phyloP scores from a whole-genome alignment of 1,139 yeast species.

The Magnusiomyces magnusii region DNA sequence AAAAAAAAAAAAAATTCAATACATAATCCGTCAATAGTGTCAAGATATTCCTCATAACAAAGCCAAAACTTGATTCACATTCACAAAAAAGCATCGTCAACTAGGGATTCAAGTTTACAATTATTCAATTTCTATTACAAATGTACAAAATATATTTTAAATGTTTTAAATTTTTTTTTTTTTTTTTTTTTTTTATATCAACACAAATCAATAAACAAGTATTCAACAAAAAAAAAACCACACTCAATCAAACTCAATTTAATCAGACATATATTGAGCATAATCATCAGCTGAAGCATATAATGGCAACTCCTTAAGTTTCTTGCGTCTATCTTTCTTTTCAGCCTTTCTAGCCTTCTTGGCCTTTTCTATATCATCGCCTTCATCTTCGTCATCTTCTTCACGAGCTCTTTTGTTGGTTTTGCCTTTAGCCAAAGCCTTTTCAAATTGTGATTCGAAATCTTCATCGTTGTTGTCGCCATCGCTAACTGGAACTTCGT shows the following conservation, averaged over 20 bases:
- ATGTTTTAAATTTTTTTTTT: neutral
- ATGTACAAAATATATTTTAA: neutral
- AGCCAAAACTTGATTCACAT: neutral
- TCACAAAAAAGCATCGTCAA: neutral
- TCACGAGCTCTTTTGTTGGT: constrained; percentile 13
- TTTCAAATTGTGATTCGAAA: constrained; percentile 16
- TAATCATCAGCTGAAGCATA: constrained; percentile 91
- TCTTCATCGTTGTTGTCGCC: constrained; percentile 20
- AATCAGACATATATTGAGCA: constrained; percentile 48
- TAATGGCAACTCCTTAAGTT: constrained; percentile 63
- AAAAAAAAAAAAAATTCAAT: neutral
- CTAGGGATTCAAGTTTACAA: neutral
- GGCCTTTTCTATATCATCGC: constrained; percentile 32
- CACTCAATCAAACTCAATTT: constrained; percentile 7
- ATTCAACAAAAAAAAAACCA: constrained; percentile 35
- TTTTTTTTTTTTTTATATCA: neutral
- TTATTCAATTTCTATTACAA: neutral
- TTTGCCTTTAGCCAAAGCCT: constrained; percentile 14
- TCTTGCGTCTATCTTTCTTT: constrained; percentile 47
- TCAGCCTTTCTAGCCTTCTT: constrained; percentile 36
- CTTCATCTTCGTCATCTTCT: constrained; percentile 25
- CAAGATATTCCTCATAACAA: neutral
- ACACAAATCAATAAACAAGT: constrained; percentile 20
- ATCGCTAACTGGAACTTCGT: constrained; percentile 20
- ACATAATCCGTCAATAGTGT: neutral